These are phyloP conservation scores for Penicillium angulare DNA, from an alignment of 495 filamentous ascomycete genomes.

Conservation along the genomic window DNA sequence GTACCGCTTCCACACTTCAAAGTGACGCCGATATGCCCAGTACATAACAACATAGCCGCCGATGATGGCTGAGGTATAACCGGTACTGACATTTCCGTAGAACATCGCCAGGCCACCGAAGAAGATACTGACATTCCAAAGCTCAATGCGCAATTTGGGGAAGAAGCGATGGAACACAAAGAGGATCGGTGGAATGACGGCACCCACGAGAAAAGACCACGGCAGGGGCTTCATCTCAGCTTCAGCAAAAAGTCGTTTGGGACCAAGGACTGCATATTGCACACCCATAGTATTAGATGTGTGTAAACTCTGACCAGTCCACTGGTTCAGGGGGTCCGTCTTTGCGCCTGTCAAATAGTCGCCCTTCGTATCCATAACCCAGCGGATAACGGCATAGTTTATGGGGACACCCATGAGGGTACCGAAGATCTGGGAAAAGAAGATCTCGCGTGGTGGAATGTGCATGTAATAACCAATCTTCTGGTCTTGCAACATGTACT, in stretches of 20 bases:
- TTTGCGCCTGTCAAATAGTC: conserved; percentile 51
- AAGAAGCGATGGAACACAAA: conserved; percentile 49
- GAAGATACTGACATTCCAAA: conserved; percentile 59
- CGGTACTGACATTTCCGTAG: conserved; percentile 47
- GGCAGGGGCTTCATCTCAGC: conserved; percentile 50
- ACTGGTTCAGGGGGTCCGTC: conserved; percentile 53
- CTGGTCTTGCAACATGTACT: conserved; percentile 49
- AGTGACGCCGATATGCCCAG: conserved; percentile 49
- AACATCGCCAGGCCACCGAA: conserved; percentile 33
- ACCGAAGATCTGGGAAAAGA: conserved; percentile 43
- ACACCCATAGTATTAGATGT: conserved; percentile 46
- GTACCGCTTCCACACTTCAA: conserved; percentile 56
- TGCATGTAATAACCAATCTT: conserved; percentile 51
- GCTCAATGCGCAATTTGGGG: conserved; percentile 48
- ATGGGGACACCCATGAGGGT: conserved; percentile 43
- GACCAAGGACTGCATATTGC: conserved; percentile 57
- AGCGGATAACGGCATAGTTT: conserved; percentile 46
- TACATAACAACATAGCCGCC: conserved; percentile 58
- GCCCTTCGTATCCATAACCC: conserved; percentile 48
- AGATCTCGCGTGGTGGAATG: conserved; percentile 41
- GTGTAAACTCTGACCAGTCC: conserved; percentile 51
- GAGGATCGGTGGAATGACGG: conserved; percentile 44
- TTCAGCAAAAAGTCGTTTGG: conserved; percentile 49
- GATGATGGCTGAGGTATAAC: conserved; percentile 54
- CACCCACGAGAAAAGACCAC: conserved; percentile 56